Evolutionary conservation across 768 basidiomycete genomes (phyloP).

Genomic region (Pholiota microspora): DNA sequence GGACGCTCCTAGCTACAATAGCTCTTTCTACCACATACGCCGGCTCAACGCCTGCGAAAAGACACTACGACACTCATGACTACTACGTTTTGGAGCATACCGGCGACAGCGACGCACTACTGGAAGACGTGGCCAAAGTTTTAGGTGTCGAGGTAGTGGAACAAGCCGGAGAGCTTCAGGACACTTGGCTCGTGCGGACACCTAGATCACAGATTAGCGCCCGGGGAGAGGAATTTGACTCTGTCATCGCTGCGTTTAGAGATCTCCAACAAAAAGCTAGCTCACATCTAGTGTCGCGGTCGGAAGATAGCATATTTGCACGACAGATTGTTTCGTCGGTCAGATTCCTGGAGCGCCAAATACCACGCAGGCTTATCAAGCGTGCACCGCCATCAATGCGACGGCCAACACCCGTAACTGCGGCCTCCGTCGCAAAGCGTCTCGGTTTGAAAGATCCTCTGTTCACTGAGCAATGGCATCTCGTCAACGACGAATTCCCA

Average conservation of each 20-base stretch:
- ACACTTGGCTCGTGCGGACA: slow-evolving; percentile 81
- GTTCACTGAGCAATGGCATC: slow-evolving; percentile 88
- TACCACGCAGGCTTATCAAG: slow-evolving; percentile 61
- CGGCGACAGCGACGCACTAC: slow-evolving; percentile 36
- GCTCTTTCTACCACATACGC: slow-evolving; percentile 14
- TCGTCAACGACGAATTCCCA: slow-evolving; percentile 80
- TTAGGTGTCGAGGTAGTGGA: slow-evolving; percentile 87
- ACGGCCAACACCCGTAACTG: slow-evolving; percentile 30
- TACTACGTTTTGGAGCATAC: slow-evolving; percentile 81
- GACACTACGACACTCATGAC: slow-evolving; percentile 58
- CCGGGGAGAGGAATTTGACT: slow-evolving; percentile 38
- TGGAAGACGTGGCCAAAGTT: slow-evolving; percentile 52
- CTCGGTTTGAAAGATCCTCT: slow-evolving; percentile 78
- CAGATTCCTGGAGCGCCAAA: slow-evolving; percentile 58
- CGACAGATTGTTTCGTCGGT: slow-evolving; percentile 52
- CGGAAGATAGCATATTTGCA: slow-evolving; percentile 37
- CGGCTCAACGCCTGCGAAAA: slow-evolving; percentile 42
- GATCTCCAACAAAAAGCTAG: slow-evolving; percentile 34
- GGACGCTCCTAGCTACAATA: slow-evolving; percentile 21
- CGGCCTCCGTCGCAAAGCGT: slow-evolving; percentile 47
- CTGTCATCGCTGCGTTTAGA: slow-evolving; percentile 48
- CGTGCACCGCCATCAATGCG: slow-evolving; percentile 64
- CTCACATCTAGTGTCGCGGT: slow-evolving; percentile 35
- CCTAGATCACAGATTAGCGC: slow-evolving; percentile 35
- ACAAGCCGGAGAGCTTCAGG: slow-evolving; percentile 74